Base-by-base conservation (phyloP, 2,329 filamentous ascomycete species). In the Epichloe baconii region DNA sequence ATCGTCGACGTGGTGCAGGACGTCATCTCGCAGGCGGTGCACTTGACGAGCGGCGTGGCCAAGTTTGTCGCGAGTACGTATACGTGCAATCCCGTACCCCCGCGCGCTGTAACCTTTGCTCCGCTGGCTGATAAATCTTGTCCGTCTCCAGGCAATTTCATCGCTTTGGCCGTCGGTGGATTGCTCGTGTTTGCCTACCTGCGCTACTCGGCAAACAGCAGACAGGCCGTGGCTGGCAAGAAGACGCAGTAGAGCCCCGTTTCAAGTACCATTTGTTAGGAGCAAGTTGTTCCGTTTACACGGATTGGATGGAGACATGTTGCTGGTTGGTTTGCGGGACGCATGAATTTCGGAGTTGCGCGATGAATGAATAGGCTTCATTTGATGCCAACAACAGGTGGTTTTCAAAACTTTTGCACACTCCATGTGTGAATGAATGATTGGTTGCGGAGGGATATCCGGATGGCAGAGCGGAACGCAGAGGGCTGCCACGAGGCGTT, bases 401-500 rank as follows among this genome's bases (percentile, higher is more conserved):
- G 26, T 2, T 8, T 1, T 26, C 26, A 26, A 3, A 26, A 8
- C 26, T 26, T 26, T 26, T 8, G 7, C 26, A 26, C 26, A 26
- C 26, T 8, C 26, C 2, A 26, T 26, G 26, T 8, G 26, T 26
- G 2, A 26, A 8, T 1, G 26, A 3, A 26, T 26, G 7, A 1
- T 26, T 26, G 23, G 62, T 79, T 79, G 50, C 68, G 68, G 2
- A 70, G 53, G 4, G 76, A 71, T 15, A 78, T 61, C 35, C 51
- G 15, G 38, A 69, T 56, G 51, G 75, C 76, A 55, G 71, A 65
- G 2, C 58, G 40, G 23, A 77, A 66, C n/a, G 78, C 72, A 3
- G 58, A 55, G 1, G 59, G 41, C 1, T 26, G 50, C 51, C 34
- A 62, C 59, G 19, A 60, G 53, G 36, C 49, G 52, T 12, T 48